phyloP scores from a whole-genome alignment of 2,329 filamentous ascomycete genomes.

The Byssothecium circinans region DNA sequence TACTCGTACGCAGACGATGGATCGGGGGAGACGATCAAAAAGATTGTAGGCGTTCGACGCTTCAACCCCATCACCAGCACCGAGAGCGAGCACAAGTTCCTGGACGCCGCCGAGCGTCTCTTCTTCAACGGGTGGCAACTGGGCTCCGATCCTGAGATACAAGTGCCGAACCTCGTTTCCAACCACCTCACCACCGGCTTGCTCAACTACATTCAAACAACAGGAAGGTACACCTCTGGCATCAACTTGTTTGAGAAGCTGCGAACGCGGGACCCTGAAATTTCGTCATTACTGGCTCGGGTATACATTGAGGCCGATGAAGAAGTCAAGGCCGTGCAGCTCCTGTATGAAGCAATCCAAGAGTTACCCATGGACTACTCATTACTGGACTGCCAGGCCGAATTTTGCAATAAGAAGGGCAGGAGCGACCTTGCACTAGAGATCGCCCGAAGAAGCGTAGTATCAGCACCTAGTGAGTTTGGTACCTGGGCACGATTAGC shows the following conservation, averaged over 20 bases:
- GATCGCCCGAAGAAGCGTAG: constrained; percentile 90
- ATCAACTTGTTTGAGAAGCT: constrained; percentile 99
- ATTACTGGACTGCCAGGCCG: constrained; percentile 89
- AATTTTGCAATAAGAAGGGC: constrained; percentile 87
- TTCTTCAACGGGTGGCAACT: constrained; percentile 97
- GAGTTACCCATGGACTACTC: constrained; percentile 97
- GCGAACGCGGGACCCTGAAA: constrained; percentile 84
- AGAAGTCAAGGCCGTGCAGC: constrained; percentile 89
- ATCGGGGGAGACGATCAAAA: constrained; percentile 89
- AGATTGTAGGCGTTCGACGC: constrained; percentile 92
- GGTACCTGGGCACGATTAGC: constrained; percentile 93
- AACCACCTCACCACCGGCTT: constrained; percentile 95
- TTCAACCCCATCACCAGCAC: constrained; percentile 98
- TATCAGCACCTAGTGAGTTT: constrained; percentile 95
- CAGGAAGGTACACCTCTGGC: constrained; percentile 88
- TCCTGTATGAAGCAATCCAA: constrained; percentile 84
- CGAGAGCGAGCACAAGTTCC: constrained; percentile 95
- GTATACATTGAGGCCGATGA: constrained; percentile 94
- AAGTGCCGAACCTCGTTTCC: constrained; percentile 94
- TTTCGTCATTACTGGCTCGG: constrained; percentile 87
- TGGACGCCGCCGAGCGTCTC: constrained; percentile 89
- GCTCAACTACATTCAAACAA: constrained; percentile 92
- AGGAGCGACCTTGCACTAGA: constrained; percentile 84
- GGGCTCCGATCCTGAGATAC: constrained; percentile 93
- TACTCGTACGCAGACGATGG: constrained; percentile 97